These are phyloP conservation scores for Wickerhamomyces alni DNA, from an alignment of 805 yeast species.

Conservation along the genomic window DNA sequence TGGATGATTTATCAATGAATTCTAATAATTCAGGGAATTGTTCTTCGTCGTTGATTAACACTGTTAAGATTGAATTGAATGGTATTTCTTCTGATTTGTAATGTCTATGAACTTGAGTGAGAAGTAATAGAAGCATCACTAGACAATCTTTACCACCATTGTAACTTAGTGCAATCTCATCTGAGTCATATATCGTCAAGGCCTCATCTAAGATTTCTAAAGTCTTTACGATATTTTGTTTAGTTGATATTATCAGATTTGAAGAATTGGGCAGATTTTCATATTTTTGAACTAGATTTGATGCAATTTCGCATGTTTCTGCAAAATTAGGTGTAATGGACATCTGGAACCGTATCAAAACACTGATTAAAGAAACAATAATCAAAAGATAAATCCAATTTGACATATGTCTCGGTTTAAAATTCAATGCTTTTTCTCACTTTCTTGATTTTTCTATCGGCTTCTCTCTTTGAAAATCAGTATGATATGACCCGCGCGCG, in stretches of 20 bases:
- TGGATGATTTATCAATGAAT: slow-evolving; percentile 54
- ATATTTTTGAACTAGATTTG: neutral
- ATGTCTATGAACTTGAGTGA: slow-evolving; percentile 44
- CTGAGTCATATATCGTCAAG: slow-evolving; percentile 3
- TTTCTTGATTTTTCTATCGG: neutral
- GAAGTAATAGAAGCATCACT: slow-evolving; percentile 72
- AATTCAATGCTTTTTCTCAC: neutral
- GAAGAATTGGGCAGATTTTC: neutral
- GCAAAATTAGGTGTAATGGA: neutral
- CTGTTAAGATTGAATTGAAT: slow-evolving; percentile 40
- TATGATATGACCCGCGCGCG: no score
- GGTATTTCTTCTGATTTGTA: slow-evolving; percentile 12
- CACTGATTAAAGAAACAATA: neutral
- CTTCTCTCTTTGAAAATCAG: no score
- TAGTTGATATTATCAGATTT: neutral
- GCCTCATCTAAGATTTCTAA: neutral
- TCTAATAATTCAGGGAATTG: slow-evolving; percentile 66
- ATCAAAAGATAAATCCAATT: neutral
- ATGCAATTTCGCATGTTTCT: neutral
- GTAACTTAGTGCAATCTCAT: slow-evolving; percentile 72
- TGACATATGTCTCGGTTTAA: no score
- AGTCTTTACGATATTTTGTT: neutral
- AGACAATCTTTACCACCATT: slow-evolving; percentile 98
- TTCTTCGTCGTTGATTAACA: slow-evolving; percentile 69
- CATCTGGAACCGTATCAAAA: neutral